Percentiles rank a stretch among this genome's conserved stretches.
Conservation (phyloP, 768 basidiomycete species). For the Boletales sp. region DNA sequence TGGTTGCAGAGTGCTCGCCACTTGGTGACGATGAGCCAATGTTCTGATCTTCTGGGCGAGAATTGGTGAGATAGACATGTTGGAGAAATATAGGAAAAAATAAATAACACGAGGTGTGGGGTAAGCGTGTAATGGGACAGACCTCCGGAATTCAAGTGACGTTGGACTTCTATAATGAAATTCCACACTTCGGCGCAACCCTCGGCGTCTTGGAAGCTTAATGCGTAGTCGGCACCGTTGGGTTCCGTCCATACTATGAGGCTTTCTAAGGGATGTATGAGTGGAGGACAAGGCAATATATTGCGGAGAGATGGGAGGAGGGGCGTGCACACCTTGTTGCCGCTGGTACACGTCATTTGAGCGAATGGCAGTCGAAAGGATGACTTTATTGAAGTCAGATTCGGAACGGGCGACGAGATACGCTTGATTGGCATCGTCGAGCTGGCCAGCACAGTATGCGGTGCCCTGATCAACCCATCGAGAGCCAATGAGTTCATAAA, state of each 20-base stretch:
- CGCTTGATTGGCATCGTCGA: constrained; percentile 72
- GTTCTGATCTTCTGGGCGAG: constrained; percentile 41
- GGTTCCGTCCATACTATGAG: constrained; percentile 99
- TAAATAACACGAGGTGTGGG: constrained; percentile 3
- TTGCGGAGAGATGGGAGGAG: neutral
- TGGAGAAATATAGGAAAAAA: constrained; percentile 11
- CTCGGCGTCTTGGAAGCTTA: constrained; percentile 95
- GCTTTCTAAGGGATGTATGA: constrained; percentile 60
- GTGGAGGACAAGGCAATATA: neutral
- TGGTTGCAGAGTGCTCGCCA: constrained; percentile 55
- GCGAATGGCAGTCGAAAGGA: constrained; percentile 78
- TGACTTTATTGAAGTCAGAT: constrained; percentile 62
- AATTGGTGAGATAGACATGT: constrained; percentile 11
- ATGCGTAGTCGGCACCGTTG: constrained; percentile 88
- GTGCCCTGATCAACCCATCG: constrained; percentile 97
- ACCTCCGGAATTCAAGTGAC: constrained; percentile 71
- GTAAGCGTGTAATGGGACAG: constrained; percentile 29
- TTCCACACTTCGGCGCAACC: constrained; percentile 97
- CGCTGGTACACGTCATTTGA: constrained; percentile 82
- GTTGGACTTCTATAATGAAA: constrained; percentile 90
- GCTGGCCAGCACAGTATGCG: constrained; percentile 91
- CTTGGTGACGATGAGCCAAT: constrained; percentile 62
- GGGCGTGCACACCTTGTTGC: constrained; percentile 65
- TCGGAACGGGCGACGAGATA: constrained; percentile 84
- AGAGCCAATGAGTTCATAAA: constrained; percentile 89